phyloP scores from a whole-genome alignment of 306 rosid species.

The Ammopiptanthus mongolicus region DNA sequence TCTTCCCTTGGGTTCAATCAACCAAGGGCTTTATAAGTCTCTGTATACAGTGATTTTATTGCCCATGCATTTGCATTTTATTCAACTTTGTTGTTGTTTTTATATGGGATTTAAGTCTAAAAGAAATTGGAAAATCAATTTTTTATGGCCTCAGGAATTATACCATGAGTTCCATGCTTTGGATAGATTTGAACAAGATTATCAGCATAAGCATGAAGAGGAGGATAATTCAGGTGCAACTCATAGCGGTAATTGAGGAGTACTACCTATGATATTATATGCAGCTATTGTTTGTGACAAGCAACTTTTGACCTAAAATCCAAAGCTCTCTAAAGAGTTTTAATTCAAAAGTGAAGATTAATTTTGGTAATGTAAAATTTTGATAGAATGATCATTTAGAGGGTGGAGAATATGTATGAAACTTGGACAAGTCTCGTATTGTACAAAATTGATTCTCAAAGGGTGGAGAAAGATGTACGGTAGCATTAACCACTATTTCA shows the following conservation, averaged over 20 bases:
- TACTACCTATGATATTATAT: conserved; percentile 13
- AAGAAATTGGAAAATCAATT: conserved; percentile 2
- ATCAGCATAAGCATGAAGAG: conserved; percentile 56
- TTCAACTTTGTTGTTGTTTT: not conserved
- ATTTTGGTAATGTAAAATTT: not conserved
- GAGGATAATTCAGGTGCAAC: conserved; percentile 41
- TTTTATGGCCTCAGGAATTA: conserved; percentile 56
- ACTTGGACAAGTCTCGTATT: not conserved
- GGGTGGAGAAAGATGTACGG: not conserved
- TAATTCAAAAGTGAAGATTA: conserved; percentile 4
- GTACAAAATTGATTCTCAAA: conserved; percentile 8
- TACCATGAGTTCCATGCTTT: conserved; percentile 74
- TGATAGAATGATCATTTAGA: conserved; percentile 2
- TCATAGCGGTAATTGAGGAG: conserved; percentile 42
- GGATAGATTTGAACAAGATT: conserved; percentile 73
- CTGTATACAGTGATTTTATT: not conserved
- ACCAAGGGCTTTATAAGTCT: not conserved
- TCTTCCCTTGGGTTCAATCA: not conserved
- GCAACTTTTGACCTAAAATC: not conserved
- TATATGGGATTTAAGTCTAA: not conserved
- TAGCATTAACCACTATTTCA: not conserved
- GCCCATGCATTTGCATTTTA: not conserved
- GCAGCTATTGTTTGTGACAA: conserved; percentile 15
- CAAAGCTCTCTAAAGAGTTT: not conserved
- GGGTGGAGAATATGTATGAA: not conserved